These are phyloP conservation scores for Waltergamsia citrina DNA, from an alignment of 2,329 filamentous ascomycete species.

Conservation along the genomic window DNA sequence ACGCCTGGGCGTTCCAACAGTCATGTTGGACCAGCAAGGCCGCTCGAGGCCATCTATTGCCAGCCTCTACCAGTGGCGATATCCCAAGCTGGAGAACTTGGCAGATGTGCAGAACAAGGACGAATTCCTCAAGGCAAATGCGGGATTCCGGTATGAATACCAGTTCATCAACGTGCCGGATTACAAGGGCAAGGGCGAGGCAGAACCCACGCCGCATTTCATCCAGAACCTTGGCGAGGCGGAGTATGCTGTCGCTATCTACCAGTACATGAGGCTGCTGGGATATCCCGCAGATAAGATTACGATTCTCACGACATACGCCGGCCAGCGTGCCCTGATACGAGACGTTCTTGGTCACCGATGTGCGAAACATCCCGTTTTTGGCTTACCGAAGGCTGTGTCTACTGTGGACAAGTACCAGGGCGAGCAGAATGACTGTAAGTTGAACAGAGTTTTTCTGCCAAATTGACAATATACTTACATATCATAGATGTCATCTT, in stretches of 20 bases:
- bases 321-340: conserved; percentile 82
- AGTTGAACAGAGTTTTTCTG: conserved; percentile 27
- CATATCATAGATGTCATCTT: conserved; percentile 71
- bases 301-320: conserved; percentile 86
- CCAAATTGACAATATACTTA: background rate
- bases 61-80: conserved; percentile 88
- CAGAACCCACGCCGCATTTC: conserved; percentile 86
- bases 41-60: conserved; percentile 82
- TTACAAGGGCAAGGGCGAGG: conserved; percentile 84
- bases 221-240: conserved; percentile 95
- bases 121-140: conserved; percentile 76
- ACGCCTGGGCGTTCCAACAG: conserved; percentile 82
- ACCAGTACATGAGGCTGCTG: conserved; percentile 92
- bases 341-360: conserved; percentile 77
- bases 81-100: conserved; percentile 69
- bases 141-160: conserved; percentile 88
- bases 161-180: conserved; percentile 95
- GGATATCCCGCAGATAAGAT: conserved; percentile 82
- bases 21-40: conserved; percentile 87
- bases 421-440: conserved; percentile 98
- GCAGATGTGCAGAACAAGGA: conserved; percentile 57
- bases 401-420: conserved; percentile 98
- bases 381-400: conserved; percentile 81
- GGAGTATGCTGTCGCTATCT: conserved; percentile 92
- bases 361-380: conserved; percentile 74